phyloP scores from a whole-genome alignment of 805 yeast species.

The Starmerella cellae region DNA sequence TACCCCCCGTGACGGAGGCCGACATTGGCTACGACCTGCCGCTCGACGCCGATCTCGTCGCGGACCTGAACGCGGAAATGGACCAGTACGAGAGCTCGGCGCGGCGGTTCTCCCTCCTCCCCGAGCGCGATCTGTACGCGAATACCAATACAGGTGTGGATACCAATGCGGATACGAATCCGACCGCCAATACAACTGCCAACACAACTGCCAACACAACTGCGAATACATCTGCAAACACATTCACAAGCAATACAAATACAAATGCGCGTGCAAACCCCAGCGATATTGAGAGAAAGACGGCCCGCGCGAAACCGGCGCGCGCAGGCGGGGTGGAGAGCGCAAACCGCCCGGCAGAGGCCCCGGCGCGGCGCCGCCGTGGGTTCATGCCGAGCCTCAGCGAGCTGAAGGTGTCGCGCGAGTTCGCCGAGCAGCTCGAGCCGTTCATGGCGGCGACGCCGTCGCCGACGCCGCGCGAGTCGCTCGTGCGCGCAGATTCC shows the following conservation, averaged over 20 bases:
- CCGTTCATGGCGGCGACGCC: conserved; percentile 14
- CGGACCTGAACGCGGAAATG: conserved; percentile 1
- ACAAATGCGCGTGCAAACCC: neutral
- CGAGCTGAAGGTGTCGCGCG: conserved; percentile 13
- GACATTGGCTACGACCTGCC: conserved; percentile 2
- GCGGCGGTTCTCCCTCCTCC: neutral
- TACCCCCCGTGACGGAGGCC: conserved; percentile 3
- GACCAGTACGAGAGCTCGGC: neutral
- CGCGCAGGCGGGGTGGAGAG: neutral
- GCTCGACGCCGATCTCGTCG: conserved; percentile 4
- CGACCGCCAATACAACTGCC: neutral
- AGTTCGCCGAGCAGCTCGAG: conserved; percentile 17
- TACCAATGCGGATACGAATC: neutral
- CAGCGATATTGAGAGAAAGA: too few species aligned
- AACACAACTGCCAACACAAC: neutral
- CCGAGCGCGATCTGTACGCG: neutral
- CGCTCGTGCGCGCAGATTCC: neutral
- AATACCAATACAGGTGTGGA: neutral
- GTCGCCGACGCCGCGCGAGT: conserved; percentile 6
- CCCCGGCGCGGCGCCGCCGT: conserved; percentile 3
- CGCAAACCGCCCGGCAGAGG: neutral
- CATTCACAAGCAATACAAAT: neutral
- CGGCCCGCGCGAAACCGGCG: neutral
- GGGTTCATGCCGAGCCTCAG: conserved; percentile 17
- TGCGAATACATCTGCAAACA: neutral